Evolutionary conservation across 2,329 filamentous ascomycete species (phyloP), one percentile per base, ranked within the genome.

Genomic region (Sporothrix euskadiensis): DNA sequence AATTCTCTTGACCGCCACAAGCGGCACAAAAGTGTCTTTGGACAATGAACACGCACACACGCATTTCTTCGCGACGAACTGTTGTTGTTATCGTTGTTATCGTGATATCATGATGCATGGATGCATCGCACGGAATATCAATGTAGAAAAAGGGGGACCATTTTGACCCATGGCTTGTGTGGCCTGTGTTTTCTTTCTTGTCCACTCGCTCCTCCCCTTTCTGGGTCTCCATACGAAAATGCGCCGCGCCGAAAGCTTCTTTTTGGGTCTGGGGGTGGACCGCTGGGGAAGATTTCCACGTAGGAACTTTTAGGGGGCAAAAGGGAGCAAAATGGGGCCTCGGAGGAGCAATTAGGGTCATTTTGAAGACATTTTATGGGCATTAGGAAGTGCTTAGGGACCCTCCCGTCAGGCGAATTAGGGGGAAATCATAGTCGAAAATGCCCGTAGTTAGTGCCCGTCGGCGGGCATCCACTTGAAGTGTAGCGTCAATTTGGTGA

Each of bases 191-290:
- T 54, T 4, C 12, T 32, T 30, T 32, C 56, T 49, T 3, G 44
- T 49, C 10, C 12, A 12, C 44, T 49, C 44, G 44, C 41, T 44
- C 41, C 41, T 49, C 14, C 14, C 2, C 10, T 57, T 26, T 57
- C 26, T 57, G 10, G 54, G 56, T 19, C 56, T 35, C 56, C 56
- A 35, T 59, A 16, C 12, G 32, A 66, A 66, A 66, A 30, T 22
- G 12, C 61, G 39, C 41, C 61, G 61, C 59, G 59, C 61, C 61
- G 61, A 66, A 47, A 47, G 61, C 61, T 66, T 66, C 41, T 44
- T 47, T 66, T 30, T 30, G 39, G 61, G 59, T 22, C 39, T 44
- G 39, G 35, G 41, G 39, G 59, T 12, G 35, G 30, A 26, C 39
- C 35, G n/a, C 61, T 44, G 61, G 39, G 61, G 61, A 65, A 61